A percentile compares a stretch with the other conserved stretches of the same genome.
Evolutionary conservation across 495 filamentous ascomycete genomes (phyloP).

Genomic region (Cercophora samala): DNA sequence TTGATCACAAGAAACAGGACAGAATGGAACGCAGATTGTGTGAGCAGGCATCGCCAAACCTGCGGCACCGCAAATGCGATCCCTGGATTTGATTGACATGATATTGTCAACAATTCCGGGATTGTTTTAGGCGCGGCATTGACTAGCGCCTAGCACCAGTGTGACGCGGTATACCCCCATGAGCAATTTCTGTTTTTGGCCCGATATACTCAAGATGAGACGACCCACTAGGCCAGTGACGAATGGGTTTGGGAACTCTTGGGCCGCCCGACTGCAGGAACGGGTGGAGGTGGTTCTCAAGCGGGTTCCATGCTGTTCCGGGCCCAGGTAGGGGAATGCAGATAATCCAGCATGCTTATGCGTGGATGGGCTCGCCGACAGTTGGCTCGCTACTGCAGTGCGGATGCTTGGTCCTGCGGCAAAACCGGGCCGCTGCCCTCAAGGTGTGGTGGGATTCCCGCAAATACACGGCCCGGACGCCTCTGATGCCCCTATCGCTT

Average conservation of each 20-base stretch:
- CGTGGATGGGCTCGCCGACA: conserved; percentile 20
- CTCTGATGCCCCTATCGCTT: conserved; percentile 15
- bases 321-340: conserved; percentile 17
- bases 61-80: conserved; percentile 26
- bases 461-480: conserved; percentile 17
- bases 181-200: conserved; percentile 15
- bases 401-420: conserved; percentile 24
- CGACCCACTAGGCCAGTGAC: conserved; percentile 16
- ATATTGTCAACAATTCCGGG: conserved; percentile 33
- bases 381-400: conserved; percentile 25
- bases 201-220: conserved; percentile 25
- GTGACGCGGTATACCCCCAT: conserved; percentile 28
- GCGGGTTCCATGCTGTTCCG: conserved; percentile 28
- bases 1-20: conserved; percentile 17
- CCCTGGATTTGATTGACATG: conserved; percentile 32
- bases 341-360: conserved; percentile 17
- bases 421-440: conserved; percentile 31
- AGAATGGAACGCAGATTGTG: conserved; percentile 27
- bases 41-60: conserved; percentile 19
- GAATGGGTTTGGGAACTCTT: conserved; percentile 5
- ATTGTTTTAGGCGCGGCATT: conserved; percentile 33
- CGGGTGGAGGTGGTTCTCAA: conserved; percentile 31
- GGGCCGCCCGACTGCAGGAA: conserved; percentile 29
- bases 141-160: conserved; percentile 27
- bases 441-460: conserved; percentile 24